Conservation (phyloP, 805 yeast genomes). For the Lipomyces yamanashiensis region DNA sequence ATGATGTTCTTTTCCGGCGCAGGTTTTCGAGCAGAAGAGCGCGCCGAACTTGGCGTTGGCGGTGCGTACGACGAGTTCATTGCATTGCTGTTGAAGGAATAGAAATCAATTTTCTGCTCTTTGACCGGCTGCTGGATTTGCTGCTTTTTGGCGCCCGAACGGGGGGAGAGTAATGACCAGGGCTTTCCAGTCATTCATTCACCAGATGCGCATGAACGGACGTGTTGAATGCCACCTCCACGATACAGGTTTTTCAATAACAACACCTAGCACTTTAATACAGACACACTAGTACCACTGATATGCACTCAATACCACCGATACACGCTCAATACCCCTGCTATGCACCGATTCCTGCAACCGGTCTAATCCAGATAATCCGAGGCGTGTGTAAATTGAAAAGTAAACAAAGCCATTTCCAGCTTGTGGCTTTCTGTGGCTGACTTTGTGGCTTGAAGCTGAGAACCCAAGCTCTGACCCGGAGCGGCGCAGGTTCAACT, state of each 20-base stretch:
- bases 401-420: slow-evolving; percentile 4
- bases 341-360: too few relatives aligned
- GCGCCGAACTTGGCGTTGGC: slow-evolving; percentile 11
- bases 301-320: too few relatives aligned
- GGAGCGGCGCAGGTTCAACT: slow-evolving; percentile 8
- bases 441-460: neutral
- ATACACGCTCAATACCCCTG: too few relatives aligned
- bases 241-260: too few relatives aligned
- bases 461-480: neutral
- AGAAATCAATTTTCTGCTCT: neutral
- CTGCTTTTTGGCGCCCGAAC: slow-evolving; percentile 7
- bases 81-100: neutral
- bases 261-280: too few relatives aligned
- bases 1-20: neutral
- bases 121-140: neutral
- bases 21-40: neutral
- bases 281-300: too few relatives aligned
- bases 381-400: neutral
- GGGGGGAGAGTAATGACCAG: slow-evolving; percentile 22
- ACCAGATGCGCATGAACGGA: neutral
- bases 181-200: slow-evolving; percentile 18
- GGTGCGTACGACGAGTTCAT: slow-evolving; percentile 6
- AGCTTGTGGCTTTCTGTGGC: neutral
- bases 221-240: neutral
- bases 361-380: too few relatives aligned